Evolutionary conservation across 2,329 filamentous ascomycete species (phyloP), one percentile per base, ranked within the genome.

Genomic region (Balansia obtecta): DNA sequence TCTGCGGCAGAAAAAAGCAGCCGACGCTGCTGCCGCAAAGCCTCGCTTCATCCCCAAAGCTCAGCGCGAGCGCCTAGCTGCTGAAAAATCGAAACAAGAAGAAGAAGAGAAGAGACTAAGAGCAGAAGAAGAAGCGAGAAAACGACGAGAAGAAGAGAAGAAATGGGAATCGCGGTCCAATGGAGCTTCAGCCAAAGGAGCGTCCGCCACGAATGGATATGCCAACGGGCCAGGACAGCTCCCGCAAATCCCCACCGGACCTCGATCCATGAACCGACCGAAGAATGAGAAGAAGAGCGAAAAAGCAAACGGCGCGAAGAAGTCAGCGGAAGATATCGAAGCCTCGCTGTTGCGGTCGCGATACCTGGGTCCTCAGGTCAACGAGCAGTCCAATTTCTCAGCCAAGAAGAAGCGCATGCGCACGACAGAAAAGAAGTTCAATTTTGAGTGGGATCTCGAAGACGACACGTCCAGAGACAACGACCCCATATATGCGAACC

Each of bases 391-490:
- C 4, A 95, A 79, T 38, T 96, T 97, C 63, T 95, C 89, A 0
- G 90, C 90, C 1, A 88, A 93, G 71, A 98, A 97, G 77, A 97
- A 97, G 73, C 80, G 91, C 51, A 86, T 87, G 71, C 79, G 91
- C 54, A 95, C 89, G 1, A 93, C 88, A 1, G 91, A 95, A 62
- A 88, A 90, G 68, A 97, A 98, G 65, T 98, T 98, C 73, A 98
- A 96, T 61, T 98, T 98, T 60, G 93, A 95, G 60, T 98, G 93
- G 93, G 94, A 95, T 58, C 79, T 82, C 1, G 87, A 94, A 54
- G 93, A 98, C 63, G 93, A 98, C 66, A 98, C 93, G 0, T 65
- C 63, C 6, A 59, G 64, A 50, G 59, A 63, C 33, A 85, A 89
- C 63, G 90, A 95, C 59, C 86, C 87, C 1, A 75, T 93, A 39